phyloP scores from a whole-genome alignment of 768 basidiomycete species.

The Dacryopinax primogenitus region DNA sequence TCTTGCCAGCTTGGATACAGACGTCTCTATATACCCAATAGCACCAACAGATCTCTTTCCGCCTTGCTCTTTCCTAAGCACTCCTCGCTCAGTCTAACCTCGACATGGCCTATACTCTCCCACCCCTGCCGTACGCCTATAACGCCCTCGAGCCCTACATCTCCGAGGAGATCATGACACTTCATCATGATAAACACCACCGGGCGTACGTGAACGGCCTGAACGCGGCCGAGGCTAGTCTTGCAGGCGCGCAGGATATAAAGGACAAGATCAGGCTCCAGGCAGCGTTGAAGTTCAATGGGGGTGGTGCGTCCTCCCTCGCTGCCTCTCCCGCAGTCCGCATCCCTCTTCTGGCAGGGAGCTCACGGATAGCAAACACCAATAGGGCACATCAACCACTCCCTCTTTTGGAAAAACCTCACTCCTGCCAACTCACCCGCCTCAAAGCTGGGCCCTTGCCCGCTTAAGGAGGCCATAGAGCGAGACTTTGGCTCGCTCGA shows the following conservation, averaged over 20 bases:
- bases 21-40: too few relatives aligned
- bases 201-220: conserved; percentile 87
- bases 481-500: conserved; percentile 58
- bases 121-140: conserved; percentile 64
- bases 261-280: conserved; percentile 79
- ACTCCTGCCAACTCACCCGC: conserved; percentile 42
- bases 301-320: conserved; percentile 53
- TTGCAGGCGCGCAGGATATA: conserved; percentile 50
- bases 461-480: conserved; percentile 53
- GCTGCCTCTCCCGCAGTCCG: neutral
- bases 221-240: conserved; percentile 74
- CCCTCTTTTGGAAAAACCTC: conserved; percentile 93
- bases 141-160: conserved; percentile 92
- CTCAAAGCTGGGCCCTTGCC: conserved; percentile 24
- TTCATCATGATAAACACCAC: conserved; percentile 92
- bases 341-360: too few relatives aligned
- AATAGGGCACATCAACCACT: conserved; percentile 77
- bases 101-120: conserved; percentile 38
- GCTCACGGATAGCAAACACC: neutral
- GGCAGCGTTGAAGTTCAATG: conserved; percentile 89
- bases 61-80: too few relatives aligned
- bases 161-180: conserved; percentile 79
- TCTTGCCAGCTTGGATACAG: too few relatives aligned
- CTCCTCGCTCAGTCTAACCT: too few relatives aligned
- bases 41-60: too few relatives aligned